These are phyloP conservation scores for Lecanoromycetidae sp. DNA, from an alignment of 2,329 filamentous ascomycete genomes.

Conservation along the genomic window DNA sequence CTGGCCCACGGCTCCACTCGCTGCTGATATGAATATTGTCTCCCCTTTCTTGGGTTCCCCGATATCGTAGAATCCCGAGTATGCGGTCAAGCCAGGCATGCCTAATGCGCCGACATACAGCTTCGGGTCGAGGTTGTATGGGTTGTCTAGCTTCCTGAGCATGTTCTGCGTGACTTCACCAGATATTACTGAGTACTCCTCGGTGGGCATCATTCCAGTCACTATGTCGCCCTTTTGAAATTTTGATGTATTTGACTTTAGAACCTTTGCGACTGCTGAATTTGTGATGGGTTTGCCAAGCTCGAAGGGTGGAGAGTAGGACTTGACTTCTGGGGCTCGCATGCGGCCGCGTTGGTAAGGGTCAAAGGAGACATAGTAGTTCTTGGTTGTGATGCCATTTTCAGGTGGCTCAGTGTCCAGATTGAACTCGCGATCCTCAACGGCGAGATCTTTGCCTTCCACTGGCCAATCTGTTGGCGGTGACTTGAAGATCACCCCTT, in stretches of 20 bases:
- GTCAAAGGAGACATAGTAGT: constrained; percentile 66
- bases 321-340: constrained; percentile 51
- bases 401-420: constrained; percentile 28
- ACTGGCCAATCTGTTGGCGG: constrained; percentile 18
- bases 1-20: constrained; percentile 70
- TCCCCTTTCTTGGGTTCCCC: constrained; percentile 64
- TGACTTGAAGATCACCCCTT: constrained; percentile 18
- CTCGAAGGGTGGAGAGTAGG: constrained; percentile 53
- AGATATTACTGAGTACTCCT: constrained; percentile 55
- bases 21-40: constrained; percentile 71
- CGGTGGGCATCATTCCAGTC: constrained; percentile 44
- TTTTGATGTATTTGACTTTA: constrained; percentile 53
- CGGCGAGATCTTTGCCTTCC: constrained; percentile 15
- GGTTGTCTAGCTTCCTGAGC: constrained; percentile 53
- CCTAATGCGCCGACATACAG: constrained; percentile 65
- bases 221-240: constrained; percentile 59
- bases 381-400: constrained; percentile 57
- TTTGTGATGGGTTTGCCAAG: constrained; percentile 54
- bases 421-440: constrained; percentile 17
- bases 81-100: constrained; percentile 68
- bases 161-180: constrained; percentile 30
- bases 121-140: constrained; percentile 51
- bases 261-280: constrained; percentile 51
- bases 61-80: constrained; percentile 61
- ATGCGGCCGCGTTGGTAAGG: constrained; percentile 76